These are phyloP conservation scores for Saraca asoca DNA, from an alignment of 331 rosid genomes.

Conservation along the genomic window DNA sequence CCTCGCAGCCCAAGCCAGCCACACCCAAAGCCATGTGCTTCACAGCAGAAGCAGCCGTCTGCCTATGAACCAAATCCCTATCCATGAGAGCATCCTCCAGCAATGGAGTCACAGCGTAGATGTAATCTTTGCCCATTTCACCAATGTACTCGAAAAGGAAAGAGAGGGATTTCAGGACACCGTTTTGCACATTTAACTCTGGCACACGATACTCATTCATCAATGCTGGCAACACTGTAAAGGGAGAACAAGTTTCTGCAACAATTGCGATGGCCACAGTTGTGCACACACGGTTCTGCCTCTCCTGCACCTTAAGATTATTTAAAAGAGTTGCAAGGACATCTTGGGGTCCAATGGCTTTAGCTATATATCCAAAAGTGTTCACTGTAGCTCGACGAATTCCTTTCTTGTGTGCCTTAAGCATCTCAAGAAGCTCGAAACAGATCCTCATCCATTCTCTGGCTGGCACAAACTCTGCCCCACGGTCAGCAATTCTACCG, in stretches of 20 bases:
- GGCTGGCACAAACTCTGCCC: constrained; percentile 95
- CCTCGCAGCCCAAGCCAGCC: constrained; percentile 98
- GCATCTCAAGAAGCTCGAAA: constrained; percentile 98
- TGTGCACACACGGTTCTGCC: constrained; percentile 96
- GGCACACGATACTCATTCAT: constrained; percentile 98
- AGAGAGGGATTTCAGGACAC: constrained; percentile 89
- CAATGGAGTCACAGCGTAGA: constrained; percentile 91
- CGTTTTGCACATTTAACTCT: constrained; percentile 93
- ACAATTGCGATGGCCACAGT: constrained; percentile 97
- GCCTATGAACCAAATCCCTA: constrained; percentile 90
- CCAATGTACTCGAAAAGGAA: constrained; percentile 97
- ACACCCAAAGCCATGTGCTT: constrained; percentile 99
- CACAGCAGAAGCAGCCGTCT: constrained; percentile 97
- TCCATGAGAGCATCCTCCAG: constrained; percentile 98
- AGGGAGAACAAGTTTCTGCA: constrained; percentile 97
- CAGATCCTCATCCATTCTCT: constrained; percentile 99
- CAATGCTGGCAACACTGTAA: constrained; percentile 88
- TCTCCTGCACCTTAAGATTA: constrained; percentile 91
- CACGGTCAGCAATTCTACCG: constrained; percentile 95
- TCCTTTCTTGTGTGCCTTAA: constrained; percentile 97
- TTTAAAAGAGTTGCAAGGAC: constrained; percentile 82
- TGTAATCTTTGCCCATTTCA: constrained; percentile 98
- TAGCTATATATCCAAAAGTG: constrained; percentile 91
- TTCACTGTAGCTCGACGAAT: constrained; percentile 94
- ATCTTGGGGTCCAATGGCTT: constrained; percentile 96